A percentile compares a stretch with the other conserved stretches of the same genome.
These are phyloP conservation scores for Podila clonocystis DNA, from an alignment of 192 early-diverging fungal genomes.

Conservation along the genomic window DNA sequence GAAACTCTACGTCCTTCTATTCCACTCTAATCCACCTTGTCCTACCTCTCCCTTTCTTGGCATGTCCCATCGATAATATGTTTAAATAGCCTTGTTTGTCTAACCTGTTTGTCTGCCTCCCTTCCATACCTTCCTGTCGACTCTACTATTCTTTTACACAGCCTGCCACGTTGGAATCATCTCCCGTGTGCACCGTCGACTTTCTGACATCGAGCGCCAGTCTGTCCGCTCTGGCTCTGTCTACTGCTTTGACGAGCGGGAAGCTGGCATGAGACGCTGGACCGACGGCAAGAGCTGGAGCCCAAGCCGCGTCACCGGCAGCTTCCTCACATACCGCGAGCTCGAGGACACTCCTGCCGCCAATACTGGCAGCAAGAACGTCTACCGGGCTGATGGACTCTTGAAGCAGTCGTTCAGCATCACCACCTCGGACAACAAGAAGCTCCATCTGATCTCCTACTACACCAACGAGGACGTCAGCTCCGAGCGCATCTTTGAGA, in stretches of 20 bases:
- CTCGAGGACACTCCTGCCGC: slow-evolving; percentile 57
- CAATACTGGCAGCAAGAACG: slow-evolving; percentile 42
- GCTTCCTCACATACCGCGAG: slow-evolving; percentile 91
- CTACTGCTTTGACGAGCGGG: slow-evolving; percentile 92
- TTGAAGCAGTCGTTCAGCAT: slow-evolving; percentile 92
- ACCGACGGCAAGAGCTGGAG: slow-evolving; percentile 93
- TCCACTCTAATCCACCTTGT: background rate
- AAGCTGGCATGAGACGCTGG: slow-evolving; percentile 93
- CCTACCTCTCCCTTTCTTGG: too few species aligned
- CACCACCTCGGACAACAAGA: slow-evolving; percentile 79
- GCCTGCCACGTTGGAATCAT: slow-evolving; percentile 83
- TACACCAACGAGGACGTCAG: slow-evolving; percentile 85
- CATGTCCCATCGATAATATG: background rate
- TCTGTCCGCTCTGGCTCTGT: slow-evolving; percentile 86
- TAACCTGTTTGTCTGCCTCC: slow-evolving; percentile 1
- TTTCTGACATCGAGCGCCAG: slow-evolving; percentile 85
- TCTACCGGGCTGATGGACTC: slow-evolving; percentile 82
- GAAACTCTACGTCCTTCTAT: background rate
- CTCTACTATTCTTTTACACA: slow-evolving; percentile 6
- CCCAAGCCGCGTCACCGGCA: slow-evolving; percentile 86
- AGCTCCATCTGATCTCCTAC: slow-evolving; percentile 90
- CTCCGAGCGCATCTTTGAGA: slow-evolving; percentile 65
- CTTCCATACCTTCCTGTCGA: background rate
- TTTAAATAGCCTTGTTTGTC: background rate
- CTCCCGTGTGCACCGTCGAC: slow-evolving; percentile 79